Evolutionary conservation across 208 protist genomes (phyloP), one percentile per base, ranked within the genome.

Genomic region (Leishmania aethiopica): DNA sequence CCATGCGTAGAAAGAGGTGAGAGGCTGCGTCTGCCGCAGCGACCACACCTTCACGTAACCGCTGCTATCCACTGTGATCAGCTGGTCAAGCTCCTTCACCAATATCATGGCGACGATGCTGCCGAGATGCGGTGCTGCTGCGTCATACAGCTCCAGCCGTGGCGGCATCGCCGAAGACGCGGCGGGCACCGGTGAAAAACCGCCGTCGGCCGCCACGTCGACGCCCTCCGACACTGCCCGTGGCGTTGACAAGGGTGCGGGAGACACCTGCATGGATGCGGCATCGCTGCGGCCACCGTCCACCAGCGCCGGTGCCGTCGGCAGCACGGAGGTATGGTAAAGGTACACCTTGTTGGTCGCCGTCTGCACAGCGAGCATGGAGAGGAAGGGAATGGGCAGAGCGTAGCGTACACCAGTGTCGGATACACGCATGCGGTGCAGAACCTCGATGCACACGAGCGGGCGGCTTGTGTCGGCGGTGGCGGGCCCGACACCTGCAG

Each of bases 11-110:
- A 96, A 96, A 47, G 93, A 93, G 32, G 86, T 88, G n/a, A 91
- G 80, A 4, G 86, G 86, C 40, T 90, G 75, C 45, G 75, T 79
- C 32, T 81, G 91, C 11, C 86, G 77, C 64, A 96, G 66, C 70
- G 84, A 91, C 93, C 93, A 96, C 32, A 96, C 91, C 87, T 96
- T 96, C 72, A 90, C 88, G 79, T 90, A 91, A 17, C 89, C 90
- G 71, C 88, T 94, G 59, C 80, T 84, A 82, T 95, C 93, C 19
- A 90, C 79, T 17, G 93, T 90, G 57, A 94, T 91, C 6, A 96
- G 57, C 82, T 96, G 93, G 37, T 94, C 90, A 19, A 96, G 82
- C 55, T 84, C 84, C 42, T 93, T 90, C 78, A 91, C 91, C 40
- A 93, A 89, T 42, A 88, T 84, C 35, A 95, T 80, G 7, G 88